Evolutionary conservation across 805 yeast genomes (phyloP).

Genomic region (Saccharomyces jurei): DNA sequence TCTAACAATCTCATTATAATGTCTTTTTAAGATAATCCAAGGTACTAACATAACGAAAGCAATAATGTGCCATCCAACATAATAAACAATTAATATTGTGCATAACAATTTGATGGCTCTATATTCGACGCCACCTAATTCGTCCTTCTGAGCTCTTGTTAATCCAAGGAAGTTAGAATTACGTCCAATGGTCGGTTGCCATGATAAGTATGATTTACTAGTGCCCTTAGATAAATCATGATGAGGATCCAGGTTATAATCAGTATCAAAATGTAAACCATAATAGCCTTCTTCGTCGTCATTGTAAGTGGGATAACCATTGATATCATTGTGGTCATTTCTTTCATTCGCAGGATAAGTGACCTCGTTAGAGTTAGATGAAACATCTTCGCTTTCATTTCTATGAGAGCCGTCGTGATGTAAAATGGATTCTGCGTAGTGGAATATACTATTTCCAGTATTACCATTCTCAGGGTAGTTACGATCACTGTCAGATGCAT

Average conservation of each 20-base stretch:
- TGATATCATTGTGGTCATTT: background rate
- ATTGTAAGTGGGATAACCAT: background rate
- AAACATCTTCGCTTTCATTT: background rate
- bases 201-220: conserved; percentile 68
- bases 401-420: background rate
- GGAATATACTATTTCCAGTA: background rate
- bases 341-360: background rate
- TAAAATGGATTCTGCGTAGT: background rate
- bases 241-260: conserved; percentile 7
- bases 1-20: conserved; percentile 39
- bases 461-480: conserved; percentile 1
- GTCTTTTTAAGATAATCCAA: conserved; percentile 43
- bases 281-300: conserved; percentile 32
- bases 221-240: conserved; percentile 27
- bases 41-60: conserved; percentile 48
- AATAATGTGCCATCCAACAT: conserved; percentile 65
- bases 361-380: background rate
- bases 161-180: conserved; percentile 85
- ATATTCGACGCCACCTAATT: conserved; percentile 95
- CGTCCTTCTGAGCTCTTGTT: conserved; percentile 79
- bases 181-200: conserved; percentile 87
- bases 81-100: conserved; percentile 55
- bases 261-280: conserved; percentile 22
- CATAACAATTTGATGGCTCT: conserved; percentile 75
- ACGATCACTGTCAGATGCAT: conserved; percentile 10